phyloP scores from a whole-genome alignment of 1,284 basidiomycete species.

The Austroboletus olivaceoglutinosus region DNA sequence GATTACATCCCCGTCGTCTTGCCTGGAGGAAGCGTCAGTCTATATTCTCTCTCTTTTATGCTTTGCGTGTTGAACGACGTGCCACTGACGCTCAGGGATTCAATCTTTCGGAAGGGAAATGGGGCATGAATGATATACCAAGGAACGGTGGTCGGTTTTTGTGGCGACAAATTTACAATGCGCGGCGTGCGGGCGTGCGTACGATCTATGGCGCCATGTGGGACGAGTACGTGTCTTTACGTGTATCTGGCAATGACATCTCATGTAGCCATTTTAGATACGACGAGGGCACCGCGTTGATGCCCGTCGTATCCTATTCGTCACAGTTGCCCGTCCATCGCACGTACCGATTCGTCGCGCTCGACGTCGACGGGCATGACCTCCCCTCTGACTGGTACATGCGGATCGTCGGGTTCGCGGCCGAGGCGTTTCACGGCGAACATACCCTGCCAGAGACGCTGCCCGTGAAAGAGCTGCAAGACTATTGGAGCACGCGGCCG shows the following conservation, averaged over 20 bases:
- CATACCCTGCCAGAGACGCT: constrained; percentile 60
- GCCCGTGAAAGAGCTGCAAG: constrained; percentile 67
- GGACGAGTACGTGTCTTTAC: constrained; percentile 62
- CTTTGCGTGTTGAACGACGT: not conserved
- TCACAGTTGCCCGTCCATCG: constrained; percentile 56
- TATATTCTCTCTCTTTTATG: not conserved
- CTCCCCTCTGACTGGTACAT: constrained; percentile 79
- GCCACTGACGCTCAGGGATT: constrained; percentile 53
- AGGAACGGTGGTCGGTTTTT: constrained; percentile 69
- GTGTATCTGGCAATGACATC: not conserved
- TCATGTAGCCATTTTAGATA: constrained; percentile 44
- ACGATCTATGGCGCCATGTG: constrained; percentile 79
- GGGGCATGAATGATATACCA: constrained; percentile 64
- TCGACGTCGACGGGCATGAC: constrained; percentile 71
- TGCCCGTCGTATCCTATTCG: constrained; percentile 63
- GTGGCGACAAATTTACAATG: constrained; percentile 72
- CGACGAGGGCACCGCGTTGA: constrained; percentile 74
- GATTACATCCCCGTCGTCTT: constrained; percentile 75
- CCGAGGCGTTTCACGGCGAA: constrained; percentile 62
- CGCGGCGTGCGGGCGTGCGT: constrained; percentile 56
- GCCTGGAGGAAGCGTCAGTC: constrained; percentile 70
- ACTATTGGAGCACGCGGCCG: constrained; percentile 68
- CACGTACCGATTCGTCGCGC: constrained; percentile 57
- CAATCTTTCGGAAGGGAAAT: constrained; percentile 65
- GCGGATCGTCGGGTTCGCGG: constrained; percentile 71